Evolutionary conservation across 768 basidiomycete species (phyloP), one percentile per base, ranked within the genome.

Genomic region (Xerocomellus amylosporus): DNA sequence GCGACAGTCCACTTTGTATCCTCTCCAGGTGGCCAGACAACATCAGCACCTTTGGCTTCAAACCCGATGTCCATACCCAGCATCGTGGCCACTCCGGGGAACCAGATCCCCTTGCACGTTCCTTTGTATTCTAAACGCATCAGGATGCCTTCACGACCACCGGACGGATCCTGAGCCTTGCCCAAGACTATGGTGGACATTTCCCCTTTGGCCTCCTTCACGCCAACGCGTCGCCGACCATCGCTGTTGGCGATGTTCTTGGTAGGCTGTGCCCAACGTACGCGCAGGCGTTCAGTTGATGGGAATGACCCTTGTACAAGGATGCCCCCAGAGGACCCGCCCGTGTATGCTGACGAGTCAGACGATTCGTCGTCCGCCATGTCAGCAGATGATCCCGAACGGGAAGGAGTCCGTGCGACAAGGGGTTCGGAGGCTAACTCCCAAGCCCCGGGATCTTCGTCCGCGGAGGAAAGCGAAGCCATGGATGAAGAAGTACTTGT

Each of bases 291-390:
- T 44, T 92, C 89, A 0, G 90, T 77, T 45, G 86, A 88, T 0
- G 85, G 87, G 62, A 92, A 92, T 1, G 87, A 83, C 4, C 89
- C 89, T 65, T 85, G 84, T n/a, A 90, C 78, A 17, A 81, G 79
- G 53, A 82, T 85, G 1, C 81, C 84, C 40, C 86, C 84, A 17
- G 82, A 72, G 55, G 81, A 77, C 1, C 74, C 74, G 2, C 80
- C 79, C 8, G 64, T 34, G 76, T 73, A 31, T 67, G 79, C 34
- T 68, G 76, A 85, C 1, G 87, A 86, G 64, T 90, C 89, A 38
- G 86, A 87, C 4, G 87, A 87, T 64, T 92, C 89, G 59, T 90
- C 90, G 58, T 92, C 89, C 0, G 89, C 89, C 63, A 90, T 84
- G 62, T 87, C 79, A 39, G 77, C 83, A 61, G 85, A 85, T 7